A percentile compares a stretch with the other conserved stretches of the same genome.
Conservation (phyloP, 2,329 filamentous ascomycete species). For the Alternaria sp. region DNA sequence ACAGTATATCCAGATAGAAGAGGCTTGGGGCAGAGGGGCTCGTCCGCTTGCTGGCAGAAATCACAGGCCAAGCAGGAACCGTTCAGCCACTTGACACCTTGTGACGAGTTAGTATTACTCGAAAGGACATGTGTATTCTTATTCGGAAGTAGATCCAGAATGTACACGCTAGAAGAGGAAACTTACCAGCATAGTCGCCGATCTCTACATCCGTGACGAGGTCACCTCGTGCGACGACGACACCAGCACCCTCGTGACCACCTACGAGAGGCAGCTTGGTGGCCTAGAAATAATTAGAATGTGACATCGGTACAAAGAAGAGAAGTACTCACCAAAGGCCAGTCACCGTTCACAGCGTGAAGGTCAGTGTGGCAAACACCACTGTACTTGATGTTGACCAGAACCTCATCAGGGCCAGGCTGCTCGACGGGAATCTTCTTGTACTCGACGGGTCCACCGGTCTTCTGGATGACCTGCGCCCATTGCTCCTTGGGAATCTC, state of each 20-base stretch:
- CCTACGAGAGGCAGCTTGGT: constrained; percentile 86
- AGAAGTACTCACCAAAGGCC: constrained; percentile 67
- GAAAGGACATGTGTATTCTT: neutral
- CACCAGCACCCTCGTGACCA: constrained; percentile 77
- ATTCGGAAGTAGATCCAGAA: neutral
- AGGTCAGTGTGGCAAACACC: constrained; percentile 91
- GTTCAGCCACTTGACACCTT: constrained; percentile 86
- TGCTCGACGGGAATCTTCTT: constrained; percentile 82
- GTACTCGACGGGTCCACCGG: constrained; percentile 71
- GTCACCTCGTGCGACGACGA: constrained; percentile 79
- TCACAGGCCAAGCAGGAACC: constrained; percentile 82
- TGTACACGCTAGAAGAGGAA: neutral
- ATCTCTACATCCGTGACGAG: constrained; percentile 77
- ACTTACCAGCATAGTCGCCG: constrained; percentile 73
- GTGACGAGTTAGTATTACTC: neutral
- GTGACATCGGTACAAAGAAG: neutral
- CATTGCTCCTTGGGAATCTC: constrained; percentile 82
- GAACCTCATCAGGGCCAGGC: constrained; percentile 87
- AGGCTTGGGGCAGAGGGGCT: constrained; percentile 79
- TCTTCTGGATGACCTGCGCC: constrained; percentile 89
- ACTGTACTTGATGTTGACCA: constrained; percentile 88
- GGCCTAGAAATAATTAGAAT: constrained; percentile 40
- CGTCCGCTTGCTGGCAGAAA: constrained; percentile 81
- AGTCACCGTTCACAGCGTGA: constrained; percentile 84
- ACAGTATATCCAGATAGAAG: constrained; percentile 89